A percentile compares a stretch with the other conserved stretches of the same genome.
Evolutionary conservation across 768 basidiomycete genomes (phyloP).

Genomic region (Lactifluus subvellereus): DNA sequence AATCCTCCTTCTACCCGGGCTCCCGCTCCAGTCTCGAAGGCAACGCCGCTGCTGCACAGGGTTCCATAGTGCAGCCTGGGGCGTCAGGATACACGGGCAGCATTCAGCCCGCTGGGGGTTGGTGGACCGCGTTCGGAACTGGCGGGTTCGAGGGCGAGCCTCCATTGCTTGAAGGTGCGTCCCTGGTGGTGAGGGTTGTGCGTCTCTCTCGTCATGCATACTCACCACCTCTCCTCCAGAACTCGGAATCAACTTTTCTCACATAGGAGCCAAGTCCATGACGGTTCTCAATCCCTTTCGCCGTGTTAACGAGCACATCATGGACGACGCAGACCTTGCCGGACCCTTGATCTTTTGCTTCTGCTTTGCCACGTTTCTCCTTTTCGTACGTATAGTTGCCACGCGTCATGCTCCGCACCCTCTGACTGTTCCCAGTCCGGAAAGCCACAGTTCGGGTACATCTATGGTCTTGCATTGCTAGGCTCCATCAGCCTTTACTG

Average conservation of each 20-base stretch:
- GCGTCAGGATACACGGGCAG: conserved; percentile 58
- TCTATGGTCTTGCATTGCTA: conserved; percentile 95
- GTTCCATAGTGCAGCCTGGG: conserved; percentile 42
- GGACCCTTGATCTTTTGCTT: conserved; percentile 94
- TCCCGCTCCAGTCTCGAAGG: conserved; percentile 77
- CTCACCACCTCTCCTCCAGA: conserved; percentile 43
- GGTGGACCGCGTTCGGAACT: conserved; percentile 97
- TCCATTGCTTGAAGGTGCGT: conserved; percentile 85
- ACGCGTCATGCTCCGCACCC: background rate
- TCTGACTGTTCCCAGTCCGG: conserved; percentile 60
- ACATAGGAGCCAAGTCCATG: conserved; percentile 89
- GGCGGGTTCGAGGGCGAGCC: conserved; percentile 95
- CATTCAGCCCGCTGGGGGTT: conserved; percentile 68
- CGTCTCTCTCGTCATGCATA: background rate
- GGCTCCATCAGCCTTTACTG: conserved; percentile 90
- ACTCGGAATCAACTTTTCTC: conserved; percentile 95
- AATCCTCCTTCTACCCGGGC: conserved; percentile 57
- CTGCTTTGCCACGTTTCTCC: conserved; percentile 86
- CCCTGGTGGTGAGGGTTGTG: background rate
- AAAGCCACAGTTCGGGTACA: conserved; percentile 97
- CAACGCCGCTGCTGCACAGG: conserved; percentile 49
- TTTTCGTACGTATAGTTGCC: conserved; percentile 61
- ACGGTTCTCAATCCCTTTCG: conserved; percentile 93
- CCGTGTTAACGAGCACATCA: conserved; percentile 81
- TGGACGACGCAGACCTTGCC: conserved; percentile 98